These are phyloP conservation scores for Ceratocystis cubensis DNA, from an alignment of 2,329 filamentous ascomycete genomes.

Conservation along the genomic window DNA sequence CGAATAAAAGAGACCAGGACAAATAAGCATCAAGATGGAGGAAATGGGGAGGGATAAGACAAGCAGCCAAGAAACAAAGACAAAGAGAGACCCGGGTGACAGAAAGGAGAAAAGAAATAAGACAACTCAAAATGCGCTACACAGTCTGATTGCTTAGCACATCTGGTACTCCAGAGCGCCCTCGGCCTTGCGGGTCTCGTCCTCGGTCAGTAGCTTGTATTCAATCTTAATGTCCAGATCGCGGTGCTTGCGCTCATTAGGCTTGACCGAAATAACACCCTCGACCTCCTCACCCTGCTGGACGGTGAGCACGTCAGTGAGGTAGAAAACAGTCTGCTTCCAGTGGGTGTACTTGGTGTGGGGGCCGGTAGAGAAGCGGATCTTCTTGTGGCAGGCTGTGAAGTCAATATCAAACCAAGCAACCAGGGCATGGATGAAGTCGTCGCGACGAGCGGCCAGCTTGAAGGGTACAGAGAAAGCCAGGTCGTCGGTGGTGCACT, in stretches of 20 bases:
- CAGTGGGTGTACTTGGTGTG: conserved; percentile 99
- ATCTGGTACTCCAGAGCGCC: conserved; percentile 72
- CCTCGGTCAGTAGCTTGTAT: conserved; percentile 68
- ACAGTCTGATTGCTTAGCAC: conserved; percentile 38
- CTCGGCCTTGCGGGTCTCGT: conserved; percentile 53
- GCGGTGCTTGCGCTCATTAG: conserved; percentile 86
- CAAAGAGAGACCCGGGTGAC: not conserved
- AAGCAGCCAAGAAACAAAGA: not conserved
- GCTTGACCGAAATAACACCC: conserved; percentile 66
- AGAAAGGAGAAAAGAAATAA: conserved; percentile 15
- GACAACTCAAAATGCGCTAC: not conserved
- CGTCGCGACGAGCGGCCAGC: conserved; percentile 66
- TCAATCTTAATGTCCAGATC: conserved; percentile 84
- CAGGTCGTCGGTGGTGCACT: conserved; percentile 68
- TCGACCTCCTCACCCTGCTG: conserved; percentile 70
- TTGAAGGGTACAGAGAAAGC: conserved; percentile 70
- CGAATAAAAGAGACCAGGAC: conserved; percentile 14
- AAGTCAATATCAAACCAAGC: conserved; percentile 99
- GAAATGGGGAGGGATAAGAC: not conserved
- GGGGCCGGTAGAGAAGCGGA: conserved; percentile 90
- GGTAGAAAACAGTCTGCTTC: conserved; percentile 99
- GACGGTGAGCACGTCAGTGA: conserved; percentile 84
- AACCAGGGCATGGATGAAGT: conserved; percentile 92
- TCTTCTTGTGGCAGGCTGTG: conserved; percentile 93
- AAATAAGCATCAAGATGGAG: conserved; percentile 2